Percentiles rank a stretch among this genome's conserved stretches.
Conservation (phyloP, 139 green algal genomes). For the Micromonas commoda region DNA sequence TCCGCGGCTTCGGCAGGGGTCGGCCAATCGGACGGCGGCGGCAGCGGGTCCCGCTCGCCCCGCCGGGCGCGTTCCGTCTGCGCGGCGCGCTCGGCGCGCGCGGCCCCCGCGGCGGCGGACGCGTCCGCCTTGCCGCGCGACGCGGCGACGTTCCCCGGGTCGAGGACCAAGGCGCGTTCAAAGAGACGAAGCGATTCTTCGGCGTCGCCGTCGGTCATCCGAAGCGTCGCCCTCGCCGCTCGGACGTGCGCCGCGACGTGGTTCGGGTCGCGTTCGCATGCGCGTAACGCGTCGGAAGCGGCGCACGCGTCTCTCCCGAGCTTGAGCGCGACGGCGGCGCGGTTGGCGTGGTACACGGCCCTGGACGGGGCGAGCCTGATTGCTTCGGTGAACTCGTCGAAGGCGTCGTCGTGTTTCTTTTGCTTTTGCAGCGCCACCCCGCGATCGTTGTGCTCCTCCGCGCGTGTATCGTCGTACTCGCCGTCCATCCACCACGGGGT, state of each 20-base stretch:
- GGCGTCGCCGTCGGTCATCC: neutral
- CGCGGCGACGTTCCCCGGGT: neutral
- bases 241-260: conserved; percentile 19
- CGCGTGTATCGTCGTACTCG: conserved; percentile 25
- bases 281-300: conserved; percentile 35
- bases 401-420: conserved; percentile 38
- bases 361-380: conserved; percentile 45
- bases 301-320: conserved; percentile 39
- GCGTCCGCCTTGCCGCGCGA: neutral
- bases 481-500: conserved; percentile 22
- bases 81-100: neutral
- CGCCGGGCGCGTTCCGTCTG: neutral
- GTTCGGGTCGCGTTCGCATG: conserved; percentile 29
- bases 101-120: neutral
- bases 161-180: neutral
- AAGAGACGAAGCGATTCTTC: neutral
- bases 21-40: neutral
- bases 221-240: neutral
- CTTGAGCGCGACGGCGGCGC: conserved; percentile 46
- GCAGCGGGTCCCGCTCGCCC: neutral
- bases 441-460: conserved; percentile 19
- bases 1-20: neutral
- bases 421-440: neutral
- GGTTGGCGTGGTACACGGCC: conserved; percentile 49
- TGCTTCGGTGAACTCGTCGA: conserved; percentile 52